Percentiles rank a stretch among this genome's conserved stretches.
Conservation (phyloP, 495 filamentous ascomycete species). For the Talaromyces wortmannii region DNA sequence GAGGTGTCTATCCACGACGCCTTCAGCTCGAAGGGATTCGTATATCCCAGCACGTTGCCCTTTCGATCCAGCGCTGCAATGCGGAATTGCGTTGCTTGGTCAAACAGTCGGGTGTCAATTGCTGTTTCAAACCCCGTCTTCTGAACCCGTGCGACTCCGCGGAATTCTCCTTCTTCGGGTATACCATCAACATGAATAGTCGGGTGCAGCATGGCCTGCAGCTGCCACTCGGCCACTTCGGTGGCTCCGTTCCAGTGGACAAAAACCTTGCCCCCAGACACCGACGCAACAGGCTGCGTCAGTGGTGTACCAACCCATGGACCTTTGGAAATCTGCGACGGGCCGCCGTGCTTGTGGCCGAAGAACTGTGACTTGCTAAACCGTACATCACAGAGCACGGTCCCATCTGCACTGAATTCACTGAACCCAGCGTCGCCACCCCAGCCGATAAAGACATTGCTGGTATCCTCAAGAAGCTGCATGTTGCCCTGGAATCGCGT, state of each 20-base stretch:
- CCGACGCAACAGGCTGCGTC: slow-evolving; percentile 17
- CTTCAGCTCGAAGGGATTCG: slow-evolving; percentile 9
- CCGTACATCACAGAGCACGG: slow-evolving; percentile 28
- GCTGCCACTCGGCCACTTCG: slow-evolving; percentile 27
- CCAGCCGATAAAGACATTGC: slow-evolving; percentile 52
- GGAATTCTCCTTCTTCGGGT: slow-evolving; percentile 8
- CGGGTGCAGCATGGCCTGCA: slow-evolving; percentile 16
- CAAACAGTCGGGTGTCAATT: slow-evolving; percentile 12
- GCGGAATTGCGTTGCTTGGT: slow-evolving; percentile 26
- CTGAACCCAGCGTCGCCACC: slow-evolving; percentile 44
- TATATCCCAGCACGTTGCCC: slow-evolving; percentile 14
- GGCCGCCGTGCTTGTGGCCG: background rate
- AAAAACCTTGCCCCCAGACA: slow-evolving; percentile 21
- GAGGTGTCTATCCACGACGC: background rate
- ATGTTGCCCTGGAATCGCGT: slow-evolving; percentile 50
- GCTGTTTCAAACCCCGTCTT: slow-evolving; percentile 19
- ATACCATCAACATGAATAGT: too few species aligned
- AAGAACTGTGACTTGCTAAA: slow-evolving; percentile 24
- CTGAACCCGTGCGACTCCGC: slow-evolving; percentile 15
- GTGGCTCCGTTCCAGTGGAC: slow-evolving; percentile 43
- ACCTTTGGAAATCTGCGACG: slow-evolving; percentile 27
- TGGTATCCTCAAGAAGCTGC: slow-evolving; percentile 42
- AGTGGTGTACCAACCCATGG: slow-evolving; percentile 22
- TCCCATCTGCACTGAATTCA: slow-evolving; percentile 42
- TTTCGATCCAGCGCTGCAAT: slow-evolving; percentile 28